phyloP scores from a whole-genome alignment of 345 rosid genomes.

The Citrus cavaleriei region DNA sequence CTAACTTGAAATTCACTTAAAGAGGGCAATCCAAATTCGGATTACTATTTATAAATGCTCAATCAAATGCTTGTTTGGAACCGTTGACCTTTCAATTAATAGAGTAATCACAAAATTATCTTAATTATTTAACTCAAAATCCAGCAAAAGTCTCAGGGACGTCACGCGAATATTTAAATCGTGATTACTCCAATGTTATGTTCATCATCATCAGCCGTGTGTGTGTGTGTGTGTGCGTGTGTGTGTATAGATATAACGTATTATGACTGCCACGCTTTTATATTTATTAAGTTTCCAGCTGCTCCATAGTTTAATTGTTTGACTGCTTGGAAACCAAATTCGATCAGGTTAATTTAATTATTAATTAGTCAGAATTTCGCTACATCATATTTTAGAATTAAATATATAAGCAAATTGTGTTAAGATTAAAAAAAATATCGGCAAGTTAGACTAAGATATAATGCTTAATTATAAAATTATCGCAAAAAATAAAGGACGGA shows the following conservation, averaged over 20 bases:
- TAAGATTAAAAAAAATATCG: not conserved
- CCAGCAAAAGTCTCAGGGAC: not conserved
- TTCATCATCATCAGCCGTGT: not conserved
- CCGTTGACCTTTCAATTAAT: constrained; percentile 9
- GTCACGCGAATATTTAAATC: not conserved
- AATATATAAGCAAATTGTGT: not conserved
- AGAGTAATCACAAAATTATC: not conserved
- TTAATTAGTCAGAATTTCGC: not conserved
- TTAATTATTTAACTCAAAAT: not conserved
- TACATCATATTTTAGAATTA: not conserved
- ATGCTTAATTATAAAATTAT: not conserved
- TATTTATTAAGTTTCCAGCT: not conserved
- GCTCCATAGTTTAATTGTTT: not conserved
- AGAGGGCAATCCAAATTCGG: not conserved
- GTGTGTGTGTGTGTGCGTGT: too few relatives aligned
- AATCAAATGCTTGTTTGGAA: not conserved
- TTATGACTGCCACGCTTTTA: not conserved
- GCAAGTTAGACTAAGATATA: constrained; percentile 4
- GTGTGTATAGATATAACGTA: too few relatives aligned
- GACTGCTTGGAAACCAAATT: not conserved
- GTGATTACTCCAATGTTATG: not conserved
- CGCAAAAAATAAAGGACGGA: not conserved
- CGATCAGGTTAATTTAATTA: not conserved
- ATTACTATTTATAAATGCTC: not conserved
- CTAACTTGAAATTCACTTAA: not conserved